phyloP scores from a whole-genome alignment of 768 basidiomycete species.

The Sistotremastrum suecicum region DNA sequence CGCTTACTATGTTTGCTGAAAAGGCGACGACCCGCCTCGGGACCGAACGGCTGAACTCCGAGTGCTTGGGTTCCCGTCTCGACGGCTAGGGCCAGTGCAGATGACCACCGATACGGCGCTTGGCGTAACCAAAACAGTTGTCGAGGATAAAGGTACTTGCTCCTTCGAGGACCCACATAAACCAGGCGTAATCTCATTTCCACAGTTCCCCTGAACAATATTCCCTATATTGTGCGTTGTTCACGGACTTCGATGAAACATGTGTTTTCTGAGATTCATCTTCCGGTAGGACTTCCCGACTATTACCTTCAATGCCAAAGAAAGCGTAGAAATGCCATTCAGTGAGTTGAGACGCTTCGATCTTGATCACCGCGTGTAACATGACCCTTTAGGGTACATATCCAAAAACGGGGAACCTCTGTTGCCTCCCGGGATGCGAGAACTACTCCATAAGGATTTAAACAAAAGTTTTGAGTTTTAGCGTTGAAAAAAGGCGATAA shows the following conservation, averaged over 20 bases:
- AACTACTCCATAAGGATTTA: slow-evolving; percentile 73
- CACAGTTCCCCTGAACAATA: slow-evolving; percentile 48
- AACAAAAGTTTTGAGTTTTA: slow-evolving; percentile 77
- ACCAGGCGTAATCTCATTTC: slow-evolving; percentile 1
- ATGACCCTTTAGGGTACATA: slow-evolving; percentile 27
- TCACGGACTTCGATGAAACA: not conserved
- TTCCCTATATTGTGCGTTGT: slow-evolving; percentile 55
- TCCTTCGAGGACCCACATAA: not conserved
- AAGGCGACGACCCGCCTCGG: slow-evolving; percentile 91
- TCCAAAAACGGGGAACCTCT: slow-evolving; percentile 42
- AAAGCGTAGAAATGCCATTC: slow-evolving; percentile 98
- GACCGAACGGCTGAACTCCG: slow-evolving; percentile 88
- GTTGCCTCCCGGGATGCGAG: slow-evolving; percentile 82
- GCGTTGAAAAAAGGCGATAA: slow-evolving; percentile 4
- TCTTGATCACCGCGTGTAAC: not conserved
- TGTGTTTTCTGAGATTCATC: not conserved
- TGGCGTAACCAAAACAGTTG: slow-evolving; percentile 76
- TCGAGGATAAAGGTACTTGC: slow-evolving; percentile 48
- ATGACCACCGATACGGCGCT: slow-evolving; percentile 99
- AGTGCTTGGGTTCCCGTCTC: slow-evolving; percentile 68
- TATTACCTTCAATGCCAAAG: slow-evolving; percentile 71
- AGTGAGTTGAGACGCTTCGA: slow-evolving; percentile 30
- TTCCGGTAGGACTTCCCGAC: slow-evolving; percentile 71
- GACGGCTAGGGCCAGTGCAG: slow-evolving; percentile 78
- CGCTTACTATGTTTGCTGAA: too few relatives aligned